Evolutionary conservation across 2,329 filamentous ascomycete species (phyloP).

Genomic region (Aspergillus sp.): DNA sequence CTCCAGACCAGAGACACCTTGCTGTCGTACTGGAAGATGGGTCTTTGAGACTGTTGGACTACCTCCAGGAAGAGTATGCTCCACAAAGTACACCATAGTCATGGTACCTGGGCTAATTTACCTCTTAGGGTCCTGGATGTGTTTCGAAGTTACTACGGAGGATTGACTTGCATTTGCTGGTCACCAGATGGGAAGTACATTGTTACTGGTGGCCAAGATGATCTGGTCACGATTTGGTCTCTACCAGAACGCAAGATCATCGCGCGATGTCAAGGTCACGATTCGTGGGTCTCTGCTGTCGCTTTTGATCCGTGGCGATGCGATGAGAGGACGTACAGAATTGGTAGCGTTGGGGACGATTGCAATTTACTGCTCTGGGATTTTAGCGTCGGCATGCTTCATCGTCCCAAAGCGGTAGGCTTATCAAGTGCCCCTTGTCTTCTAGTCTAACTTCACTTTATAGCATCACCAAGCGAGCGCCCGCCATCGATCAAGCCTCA

Average conservation of each 20-base stretch:
- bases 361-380: conserved; percentile 92
- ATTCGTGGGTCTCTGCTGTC: conserved; percentile 92
- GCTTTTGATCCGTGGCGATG: conserved; percentile 97
- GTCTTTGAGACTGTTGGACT: conserved; percentile 86
- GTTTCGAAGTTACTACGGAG: conserved; percentile 91
- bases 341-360: conserved; percentile 95
- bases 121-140: conserved; percentile 74
- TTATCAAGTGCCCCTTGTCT: neutral
- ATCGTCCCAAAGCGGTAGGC: conserved; percentile 82
- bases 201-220: conserved; percentile 92
- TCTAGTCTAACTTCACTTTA: conserved; percentile 17
- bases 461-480: conserved; percentile 40
- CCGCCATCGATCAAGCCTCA: conserved; percentile 45
- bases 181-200: conserved; percentile 97
- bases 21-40: conserved; percentile 93
- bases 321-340: conserved; percentile 92
- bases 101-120: conserved; percentile 9
- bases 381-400: conserved; percentile 95
- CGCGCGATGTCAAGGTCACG: conserved; percentile 90
- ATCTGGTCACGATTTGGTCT: conserved; percentile 95
- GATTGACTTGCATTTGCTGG: conserved; percentile 92
- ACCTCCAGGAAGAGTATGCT: conserved; percentile 80
- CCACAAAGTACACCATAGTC: conserved; percentile 9
- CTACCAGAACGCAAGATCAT: conserved; percentile 81
- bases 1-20: conserved; percentile 82